These are phyloP conservation scores for Asparagopsis taxiformis DNA, from an alignment of 31 red algal species.

Conservation along the genomic window DNA sequence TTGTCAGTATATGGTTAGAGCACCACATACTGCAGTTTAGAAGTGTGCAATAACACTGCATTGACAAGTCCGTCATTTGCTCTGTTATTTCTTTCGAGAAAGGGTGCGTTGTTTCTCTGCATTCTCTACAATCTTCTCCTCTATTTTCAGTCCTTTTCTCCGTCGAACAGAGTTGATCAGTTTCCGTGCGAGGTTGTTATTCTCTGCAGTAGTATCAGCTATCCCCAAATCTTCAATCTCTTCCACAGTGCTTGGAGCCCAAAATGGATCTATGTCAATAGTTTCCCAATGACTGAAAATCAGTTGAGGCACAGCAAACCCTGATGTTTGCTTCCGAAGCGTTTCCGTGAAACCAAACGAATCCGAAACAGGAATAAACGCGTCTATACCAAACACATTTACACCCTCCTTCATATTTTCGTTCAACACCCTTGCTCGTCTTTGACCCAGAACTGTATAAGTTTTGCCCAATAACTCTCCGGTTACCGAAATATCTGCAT, in stretches of 20 bases:
- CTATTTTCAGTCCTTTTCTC: conserved; percentile 84
- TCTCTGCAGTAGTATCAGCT: conserved; percentile 67
- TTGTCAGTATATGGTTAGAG: conserved; percentile 42
- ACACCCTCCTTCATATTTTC: conserved; percentile 87
- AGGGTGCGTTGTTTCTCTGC: conserved; percentile 97
- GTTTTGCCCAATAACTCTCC: conserved; percentile 72
- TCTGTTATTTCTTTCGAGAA: conserved; percentile 82
- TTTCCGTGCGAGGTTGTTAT: conserved; percentile 89
- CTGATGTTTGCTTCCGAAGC: conserved; percentile 89
- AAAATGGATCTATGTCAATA: conserved; percentile 87
- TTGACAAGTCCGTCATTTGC: not conserved
- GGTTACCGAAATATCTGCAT: conserved; percentile 77
- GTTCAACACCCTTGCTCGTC: conserved; percentile 75
- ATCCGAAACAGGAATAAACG: conserved; percentile 78
- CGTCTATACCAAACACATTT: conserved; percentile 79
- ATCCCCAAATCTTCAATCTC: conserved; percentile 82
- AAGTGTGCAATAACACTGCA: not conserved
- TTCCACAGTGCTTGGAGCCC: conserved; percentile 81
- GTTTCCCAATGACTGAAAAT: conserved; percentile 80
- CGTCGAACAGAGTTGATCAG: conserved; percentile 68
- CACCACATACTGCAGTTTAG: not conserved
- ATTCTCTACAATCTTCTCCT: conserved; percentile 84
- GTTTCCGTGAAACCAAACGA: conserved; percentile 90
- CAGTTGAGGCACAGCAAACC: conserved; percentile 84
- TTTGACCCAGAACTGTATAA: conserved; percentile 78